Evolutionary conservation across 805 yeast genomes (phyloP).

Genomic region (Debaryomyces castellii): DNA sequence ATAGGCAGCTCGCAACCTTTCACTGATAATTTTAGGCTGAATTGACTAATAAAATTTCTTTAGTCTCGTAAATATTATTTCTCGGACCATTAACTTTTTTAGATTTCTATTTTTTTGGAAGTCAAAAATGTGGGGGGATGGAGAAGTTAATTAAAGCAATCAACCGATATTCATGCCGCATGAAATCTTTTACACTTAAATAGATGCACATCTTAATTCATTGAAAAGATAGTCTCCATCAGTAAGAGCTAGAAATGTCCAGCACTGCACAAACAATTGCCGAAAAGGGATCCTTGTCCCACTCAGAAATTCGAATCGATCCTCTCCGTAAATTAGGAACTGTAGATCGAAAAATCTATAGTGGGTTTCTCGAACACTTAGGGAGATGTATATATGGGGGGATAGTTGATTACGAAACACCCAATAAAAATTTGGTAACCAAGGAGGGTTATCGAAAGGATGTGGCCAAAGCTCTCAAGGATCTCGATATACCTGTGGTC

Average conservation of each 20-base stretch:
- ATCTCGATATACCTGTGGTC: conserved; percentile 29
- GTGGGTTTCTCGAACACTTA: conserved; percentile 36
- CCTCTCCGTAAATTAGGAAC: conserved; percentile 20
- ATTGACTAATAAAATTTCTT: too few relatives aligned
- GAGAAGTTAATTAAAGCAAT: neutral
- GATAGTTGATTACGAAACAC: conserved; percentile 23
- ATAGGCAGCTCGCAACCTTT: too few relatives aligned
- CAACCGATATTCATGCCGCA: neutral
- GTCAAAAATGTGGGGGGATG: too few relatives aligned
- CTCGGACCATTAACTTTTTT: too few relatives aligned
- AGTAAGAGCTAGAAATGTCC: conserved; percentile 9
- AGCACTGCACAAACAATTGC: conserved; percentile 16
- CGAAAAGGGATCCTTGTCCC: conserved; percentile 8
- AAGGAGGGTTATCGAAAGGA: conserved; percentile 26
- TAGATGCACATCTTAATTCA: neutral
- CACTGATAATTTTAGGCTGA: too few relatives aligned
- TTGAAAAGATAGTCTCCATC: too few relatives aligned
- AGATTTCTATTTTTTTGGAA: too few relatives aligned
- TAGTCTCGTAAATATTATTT: too few relatives aligned
- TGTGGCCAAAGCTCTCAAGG: conserved; percentile 27
- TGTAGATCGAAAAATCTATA: conserved; percentile 25
- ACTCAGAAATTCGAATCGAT: conserved; percentile 24
- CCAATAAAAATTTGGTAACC: conserved; percentile 15
- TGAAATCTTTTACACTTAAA: neutral
- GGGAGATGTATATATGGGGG: conserved; percentile 39